Evolutionary conservation across 1,139 yeast genomes (phyloP).

Genomic region (Lodderomyces oxycetoniae): DNA sequence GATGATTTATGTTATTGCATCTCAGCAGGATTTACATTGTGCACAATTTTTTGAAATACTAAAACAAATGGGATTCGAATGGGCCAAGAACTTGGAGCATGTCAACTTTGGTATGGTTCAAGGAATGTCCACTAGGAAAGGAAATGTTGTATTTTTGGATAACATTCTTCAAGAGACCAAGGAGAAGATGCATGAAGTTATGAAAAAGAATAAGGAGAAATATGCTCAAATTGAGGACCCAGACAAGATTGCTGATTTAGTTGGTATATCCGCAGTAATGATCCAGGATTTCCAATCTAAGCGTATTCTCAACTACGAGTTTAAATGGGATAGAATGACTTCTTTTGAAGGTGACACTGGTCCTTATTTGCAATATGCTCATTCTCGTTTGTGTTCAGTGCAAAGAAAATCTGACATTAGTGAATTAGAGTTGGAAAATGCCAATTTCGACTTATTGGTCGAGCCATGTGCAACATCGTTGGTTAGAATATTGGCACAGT

Average conservation of each 20-base stretch:
- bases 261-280: conserved; percentile 97
- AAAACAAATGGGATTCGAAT: conserved; percentile 85
- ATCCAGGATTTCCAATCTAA: conserved; percentile 98
- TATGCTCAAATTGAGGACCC: conserved; percentile 94
- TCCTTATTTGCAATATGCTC: conserved; percentile 97
- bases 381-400: conserved; percentile 92
- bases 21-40: conserved; percentile 91
- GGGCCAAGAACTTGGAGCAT: conserved; percentile 79
- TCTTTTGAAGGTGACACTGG: conserved; percentile 99
- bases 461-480: conserved; percentile 74
- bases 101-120: conserved; percentile 96
- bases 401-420: conserved; percentile 72
- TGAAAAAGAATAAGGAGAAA: conserved; percentile 88
- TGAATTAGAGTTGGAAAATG: conserved; percentile 45
- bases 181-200: conserved; percentile 94
- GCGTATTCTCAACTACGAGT: conserved; percentile 92
- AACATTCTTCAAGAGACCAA: conserved; percentile 91
- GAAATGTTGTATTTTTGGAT: conserved; percentile 96
- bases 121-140: conserved; percentile 98
- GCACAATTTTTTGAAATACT: conserved; percentile 94
- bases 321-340: conserved; percentile 98
- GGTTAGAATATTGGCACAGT: conserved; percentile 77
- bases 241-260: conserved; percentile 89
- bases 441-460: conserved; percentile 66
- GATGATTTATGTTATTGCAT: conserved; percentile 93